Evolutionary conservation across 108 stramenopile species (phyloP).

Genomic region (Hondaea fermentalgiana): DNA sequence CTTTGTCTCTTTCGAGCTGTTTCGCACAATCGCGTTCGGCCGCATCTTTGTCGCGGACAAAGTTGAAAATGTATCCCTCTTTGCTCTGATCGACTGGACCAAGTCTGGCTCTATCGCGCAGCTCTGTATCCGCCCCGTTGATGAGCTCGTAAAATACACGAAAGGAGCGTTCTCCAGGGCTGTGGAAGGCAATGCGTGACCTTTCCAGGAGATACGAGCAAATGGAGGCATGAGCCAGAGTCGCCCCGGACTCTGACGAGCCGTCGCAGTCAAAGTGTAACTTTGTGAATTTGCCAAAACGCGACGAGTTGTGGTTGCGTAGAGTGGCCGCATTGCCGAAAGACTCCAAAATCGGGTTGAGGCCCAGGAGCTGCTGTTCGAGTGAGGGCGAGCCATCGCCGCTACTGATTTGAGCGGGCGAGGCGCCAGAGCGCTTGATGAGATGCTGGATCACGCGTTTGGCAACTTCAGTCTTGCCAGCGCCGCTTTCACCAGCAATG

Average conservation of each 20-base stretch:
- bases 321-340: constrained; percentile 83
- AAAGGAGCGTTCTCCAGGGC: constrained; percentile 59
- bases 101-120: background rate
- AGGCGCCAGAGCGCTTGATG: background rate
- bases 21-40: background rate
- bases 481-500: constrained; percentile 14
- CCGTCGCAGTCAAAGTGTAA: constrained; percentile 55
- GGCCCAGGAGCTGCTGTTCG: background rate
- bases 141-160: constrained; percentile 71
- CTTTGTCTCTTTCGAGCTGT: constrained; percentile 36
- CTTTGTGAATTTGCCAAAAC: constrained; percentile 79
- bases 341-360: constrained; percentile 87
- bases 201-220: constrained; percentile 87
- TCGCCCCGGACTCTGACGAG: constrained; percentile 25
- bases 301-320: constrained; percentile 53
- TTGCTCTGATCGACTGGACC: background rate
- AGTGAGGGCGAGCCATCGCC: background rate
- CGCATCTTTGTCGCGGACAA: background rate
- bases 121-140: constrained; percentile 27
- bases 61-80: background rate
- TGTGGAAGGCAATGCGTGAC: constrained; percentile 67
- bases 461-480: constrained; percentile 12
- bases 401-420: background rate
- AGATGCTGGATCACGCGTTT: constrained; percentile 8
- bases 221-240: constrained; percentile 67